Base-by-base conservation (phyloP, 1,139 yeast species). In the Blastobotrys persicus region DNA sequence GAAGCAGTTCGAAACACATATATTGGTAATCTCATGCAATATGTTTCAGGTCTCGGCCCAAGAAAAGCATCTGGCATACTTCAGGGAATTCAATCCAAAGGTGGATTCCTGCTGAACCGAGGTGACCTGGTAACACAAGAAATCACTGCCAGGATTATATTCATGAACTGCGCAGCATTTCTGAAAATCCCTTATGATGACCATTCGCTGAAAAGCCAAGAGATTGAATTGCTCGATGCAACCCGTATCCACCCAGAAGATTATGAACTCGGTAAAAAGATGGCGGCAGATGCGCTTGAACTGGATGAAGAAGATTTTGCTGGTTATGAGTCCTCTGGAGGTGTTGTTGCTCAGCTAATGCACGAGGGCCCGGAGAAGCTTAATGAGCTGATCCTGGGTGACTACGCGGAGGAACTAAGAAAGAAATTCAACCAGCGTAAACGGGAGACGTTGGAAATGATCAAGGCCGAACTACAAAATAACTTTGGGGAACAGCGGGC, bases 191-290 rank as follows among this genome's bases (percentile, higher is more conserved):
- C 95, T 1, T 83, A 82, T 67, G 87, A 81, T 51, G 63, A 69
- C 14, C 56, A 63, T n/a, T 56, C 68, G 19, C 66, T 69, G 26
- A 80, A 77, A 51, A 85, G 76, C 59, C 83, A 69, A 59, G 80
- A 82, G 38, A 79, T 86, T 38, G 98, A 92, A 62, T 75, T 87
- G 46, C 75, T 92, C 56, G 99, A 92, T 69, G 91, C 95, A 33
- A 92, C 98, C 0, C 80, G 98, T 71, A 89, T 94, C 42, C 99
- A 92, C 62, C 98, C 98, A 2, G 98, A 94, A 68, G 98, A 92
- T 69, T 92, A 92, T 65, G 96, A 88, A 54, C 76, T 92, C 59
- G 98, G 98, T 1, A 81, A 94, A 50, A 92, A 92, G 65, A 91
- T 92, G 89, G 98, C 98, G 7, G 94, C 96, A 2, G 98, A 92